Percentiles rank a stretch among this genome's conserved stretches.
phyloP scores from a whole-genome alignment of 2,329 filamentous ascomycete genomes.

The Penicillium sp. region DNA sequence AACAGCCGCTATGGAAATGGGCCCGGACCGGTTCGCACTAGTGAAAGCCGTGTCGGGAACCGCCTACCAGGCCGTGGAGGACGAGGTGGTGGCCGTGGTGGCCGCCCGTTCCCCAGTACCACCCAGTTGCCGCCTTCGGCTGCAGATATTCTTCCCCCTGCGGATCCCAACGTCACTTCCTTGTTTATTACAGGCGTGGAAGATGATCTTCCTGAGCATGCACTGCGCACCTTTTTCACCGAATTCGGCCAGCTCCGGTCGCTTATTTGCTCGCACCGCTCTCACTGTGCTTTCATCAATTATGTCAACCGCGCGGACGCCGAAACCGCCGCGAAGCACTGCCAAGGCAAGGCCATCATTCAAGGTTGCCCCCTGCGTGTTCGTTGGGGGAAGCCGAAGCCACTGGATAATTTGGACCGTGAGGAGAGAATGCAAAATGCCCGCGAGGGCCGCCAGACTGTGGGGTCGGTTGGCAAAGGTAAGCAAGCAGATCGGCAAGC shows the following conservation, averaged over 20 bases:
- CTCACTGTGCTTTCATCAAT: constrained; percentile 94
- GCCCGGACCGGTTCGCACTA: constrained; percentile 65
- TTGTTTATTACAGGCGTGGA: constrained; percentile 92
- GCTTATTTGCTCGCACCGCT: constrained; percentile 89
- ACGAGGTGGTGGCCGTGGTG: constrained; percentile 39
- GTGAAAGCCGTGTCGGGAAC: constrained; percentile 43
- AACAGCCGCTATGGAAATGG: constrained; percentile 37
- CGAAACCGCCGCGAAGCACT: constrained; percentile 73
- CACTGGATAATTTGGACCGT: constrained; percentile 81
- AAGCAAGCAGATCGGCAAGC: constrained; percentile 28
- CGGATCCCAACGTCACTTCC: constrained; percentile 78
- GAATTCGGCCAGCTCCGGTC: constrained; percentile 83
- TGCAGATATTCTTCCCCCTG: constrained; percentile 75
- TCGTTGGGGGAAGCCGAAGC: constrained; percentile 86
- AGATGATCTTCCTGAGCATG: constrained; percentile 88
- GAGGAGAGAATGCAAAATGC: constrained; percentile 75
- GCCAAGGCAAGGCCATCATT: constrained; percentile 80
- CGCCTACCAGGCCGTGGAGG: constrained; percentile 40
- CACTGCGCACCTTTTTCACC: constrained; percentile 82
- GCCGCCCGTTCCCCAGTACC: constrained; percentile 58
- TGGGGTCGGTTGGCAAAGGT: constrained; percentile 39
- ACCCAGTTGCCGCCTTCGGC: constrained; percentile 70
- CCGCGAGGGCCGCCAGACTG: constrained; percentile 61
- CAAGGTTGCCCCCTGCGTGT: constrained; percentile 82
- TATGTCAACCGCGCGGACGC: constrained; percentile 76